Evolutionary conservation across 495 filamentous ascomycete species (phyloP).

Genomic region (Penicillium samsonianum): DNA sequence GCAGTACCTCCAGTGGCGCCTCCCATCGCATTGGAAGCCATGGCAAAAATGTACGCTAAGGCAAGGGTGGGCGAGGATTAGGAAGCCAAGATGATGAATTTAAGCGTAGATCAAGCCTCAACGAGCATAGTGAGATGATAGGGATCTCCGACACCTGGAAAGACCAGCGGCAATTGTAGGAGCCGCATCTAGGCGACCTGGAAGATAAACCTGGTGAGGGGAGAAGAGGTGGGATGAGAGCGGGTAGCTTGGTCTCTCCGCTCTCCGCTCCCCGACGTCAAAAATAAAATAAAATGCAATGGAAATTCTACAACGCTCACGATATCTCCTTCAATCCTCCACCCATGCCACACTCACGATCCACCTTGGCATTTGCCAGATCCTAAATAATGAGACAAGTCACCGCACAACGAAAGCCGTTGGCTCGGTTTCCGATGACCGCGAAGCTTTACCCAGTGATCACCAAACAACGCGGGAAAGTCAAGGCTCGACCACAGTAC

Average conservation of each 20-base stretch:
- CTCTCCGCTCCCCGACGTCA: constrained; percentile 2
- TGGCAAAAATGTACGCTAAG: constrained; percentile 12
- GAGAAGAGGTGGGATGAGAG: constrained; percentile 6
- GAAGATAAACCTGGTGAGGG: constrained; percentile 1
- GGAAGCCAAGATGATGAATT: constrained; percentile 10
- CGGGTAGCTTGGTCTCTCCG: constrained; percentile 10
- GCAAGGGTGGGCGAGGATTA: neutral
- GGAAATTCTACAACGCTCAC: neutral
- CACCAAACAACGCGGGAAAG: neutral
- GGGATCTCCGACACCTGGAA: constrained; percentile 19
- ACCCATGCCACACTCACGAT: neutral
- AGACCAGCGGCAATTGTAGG: constrained; percentile 19
- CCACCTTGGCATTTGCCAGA: neutral
- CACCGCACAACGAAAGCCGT: neutral
- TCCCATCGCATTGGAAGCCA: constrained; percentile 32
- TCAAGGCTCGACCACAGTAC: constrained; percentile 36
- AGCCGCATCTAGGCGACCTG: constrained; percentile 31
- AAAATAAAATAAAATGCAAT: neutral
- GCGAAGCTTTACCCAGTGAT: neutral
- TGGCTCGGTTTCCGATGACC: constrained; percentile 6
- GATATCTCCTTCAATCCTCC: too few species aligned
- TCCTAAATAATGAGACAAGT: neutral
- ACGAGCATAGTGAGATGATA: constrained; percentile 22
- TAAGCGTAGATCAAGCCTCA: constrained; percentile 14
- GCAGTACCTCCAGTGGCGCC: constrained; percentile 31